Evolutionary conservation across 2,329 filamentous ascomycete genomes (phyloP).

Genomic region (Penicillium sp.): DNA sequence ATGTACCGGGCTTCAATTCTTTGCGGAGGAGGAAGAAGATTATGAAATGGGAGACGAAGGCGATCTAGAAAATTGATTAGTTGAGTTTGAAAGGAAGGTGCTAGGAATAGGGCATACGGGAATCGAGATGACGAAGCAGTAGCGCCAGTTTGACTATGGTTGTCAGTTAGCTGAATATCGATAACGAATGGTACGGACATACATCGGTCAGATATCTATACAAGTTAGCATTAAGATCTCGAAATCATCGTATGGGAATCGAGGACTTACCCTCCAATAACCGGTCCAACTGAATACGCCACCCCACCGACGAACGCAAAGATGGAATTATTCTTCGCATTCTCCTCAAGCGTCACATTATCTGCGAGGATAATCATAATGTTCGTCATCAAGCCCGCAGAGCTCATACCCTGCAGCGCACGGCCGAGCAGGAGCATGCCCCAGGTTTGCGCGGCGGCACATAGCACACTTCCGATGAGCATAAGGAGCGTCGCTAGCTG

Average conservation of each 20-base stretch:
- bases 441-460: constrained; percentile 62
- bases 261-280: constrained; percentile 58
- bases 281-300: constrained; percentile 65
- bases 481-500: constrained; percentile 63
- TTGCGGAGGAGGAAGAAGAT: constrained; percentile 63
- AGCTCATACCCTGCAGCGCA: constrained; percentile 65
- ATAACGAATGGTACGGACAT: constrained; percentile 6
- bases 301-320: constrained; percentile 66
- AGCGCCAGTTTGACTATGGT: constrained; percentile 62
- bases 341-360: constrained; percentile 65
- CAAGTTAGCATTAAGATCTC: constrained; percentile 3
- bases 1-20: constrained; percentile 60
- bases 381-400: constrained; percentile 65
- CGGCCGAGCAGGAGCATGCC: constrained; percentile 66
- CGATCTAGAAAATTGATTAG: constrained; percentile 47
- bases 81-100: background rate
- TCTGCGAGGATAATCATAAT: constrained; percentile 69
- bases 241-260: background rate
- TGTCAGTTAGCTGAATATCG: constrained; percentile 44
- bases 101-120: constrained; percentile 52
- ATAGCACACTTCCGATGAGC: constrained; percentile 65
- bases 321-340: constrained; percentile 65
- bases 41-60: constrained; percentile 56
- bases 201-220: constrained; percentile 40
- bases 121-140: constrained; percentile 70